Conservation (phyloP, 1,139 yeast genomes). For the Taphrina confusa region DNA sequence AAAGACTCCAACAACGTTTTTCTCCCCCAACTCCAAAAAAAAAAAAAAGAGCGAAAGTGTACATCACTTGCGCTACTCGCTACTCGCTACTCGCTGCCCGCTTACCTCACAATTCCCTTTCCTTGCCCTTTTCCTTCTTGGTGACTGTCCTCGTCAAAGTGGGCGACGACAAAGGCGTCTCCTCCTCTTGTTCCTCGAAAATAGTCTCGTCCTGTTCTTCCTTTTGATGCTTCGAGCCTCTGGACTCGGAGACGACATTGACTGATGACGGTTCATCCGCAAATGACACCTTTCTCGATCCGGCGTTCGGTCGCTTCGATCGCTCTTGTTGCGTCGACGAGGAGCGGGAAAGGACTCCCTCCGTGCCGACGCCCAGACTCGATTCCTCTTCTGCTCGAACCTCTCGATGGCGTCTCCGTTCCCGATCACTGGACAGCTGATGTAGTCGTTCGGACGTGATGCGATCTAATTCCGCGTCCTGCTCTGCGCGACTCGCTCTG, state of each 20-base stretch:
- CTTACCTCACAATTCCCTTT: too few species aligned
- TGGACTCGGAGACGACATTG: too few species aligned
- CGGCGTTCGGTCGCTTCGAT: conserved; percentile 1
- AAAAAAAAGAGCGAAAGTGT: too few species aligned
- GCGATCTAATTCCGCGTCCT: conserved; percentile 26
- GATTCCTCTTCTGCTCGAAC: background rate
- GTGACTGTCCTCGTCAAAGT: too few species aligned
- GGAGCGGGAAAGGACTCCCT: background rate
- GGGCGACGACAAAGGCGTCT: too few species aligned
- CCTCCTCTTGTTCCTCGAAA: background rate
- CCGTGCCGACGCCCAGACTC: background rate
- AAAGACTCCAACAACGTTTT: too few species aligned
- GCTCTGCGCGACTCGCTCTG: conserved; percentile 13
- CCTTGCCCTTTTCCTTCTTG: background rate
- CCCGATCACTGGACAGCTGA: background rate
- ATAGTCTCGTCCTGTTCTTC: background rate
- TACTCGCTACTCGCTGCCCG: too few species aligned
- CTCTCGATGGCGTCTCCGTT: background rate
- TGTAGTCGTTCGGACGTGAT: conserved; percentile 6
- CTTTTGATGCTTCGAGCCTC: too few species aligned
- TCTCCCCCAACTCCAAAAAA: too few species aligned
- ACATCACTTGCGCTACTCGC: too few species aligned
- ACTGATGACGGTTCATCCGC: conserved; percentile 1
- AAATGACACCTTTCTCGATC: conserved; percentile 3
- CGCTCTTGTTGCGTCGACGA: background rate